Evolutionary conservation across 2,329 filamentous ascomycete genomes (phyloP).

Genomic region (Fonsecaea monophora): DNA sequence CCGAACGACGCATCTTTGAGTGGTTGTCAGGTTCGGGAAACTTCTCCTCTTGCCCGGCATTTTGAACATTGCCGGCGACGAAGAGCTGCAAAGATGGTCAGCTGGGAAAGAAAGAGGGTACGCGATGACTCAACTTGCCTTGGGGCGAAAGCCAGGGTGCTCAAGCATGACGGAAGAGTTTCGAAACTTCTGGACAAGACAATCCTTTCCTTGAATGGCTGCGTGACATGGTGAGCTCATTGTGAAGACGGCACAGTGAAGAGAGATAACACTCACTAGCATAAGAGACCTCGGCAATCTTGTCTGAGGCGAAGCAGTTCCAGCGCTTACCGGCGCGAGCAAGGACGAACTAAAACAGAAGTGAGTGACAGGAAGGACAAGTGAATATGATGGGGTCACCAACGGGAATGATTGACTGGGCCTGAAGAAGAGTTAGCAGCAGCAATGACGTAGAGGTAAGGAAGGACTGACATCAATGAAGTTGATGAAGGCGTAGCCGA

Average conservation of each 20-base stretch:
- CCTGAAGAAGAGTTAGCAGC: slow-evolving; percentile 25
- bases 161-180: slow-evolving; percentile 97
- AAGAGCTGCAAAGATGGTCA: slow-evolving; percentile 55
- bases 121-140: slow-evolving; percentile 59
- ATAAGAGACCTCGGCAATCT: slow-evolving; percentile 89
- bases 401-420: slow-evolving; percentile 36
- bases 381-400: not conserved
- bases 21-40: slow-evolving; percentile 84
- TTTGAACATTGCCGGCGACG: slow-evolving; percentile 56
- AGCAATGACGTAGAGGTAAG: not conserved
- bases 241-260: slow-evolving; percentile 1
- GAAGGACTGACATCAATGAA: slow-evolving; percentile 73
- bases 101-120: slow-evolving; percentile 11
- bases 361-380: slow-evolving; percentile 26
- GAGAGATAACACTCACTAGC: slow-evolving; percentile 69
- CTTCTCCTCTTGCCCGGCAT: slow-evolving; percentile 72
- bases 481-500: slow-evolving; percentile 97
- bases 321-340: slow-evolving; percentile 74
- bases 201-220: slow-evolving; percentile 93
- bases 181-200: slow-evolving; percentile 90
- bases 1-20: slow-evolving; percentile 85
- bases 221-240: slow-evolving; percentile 25
- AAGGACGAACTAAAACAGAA: slow-evolving; percentile 70
- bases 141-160: slow-evolving; percentile 78
- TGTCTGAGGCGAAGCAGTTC: slow-evolving; percentile 82